Conservation (phyloP, 2,329 filamentous ascomycete genomes). For the Alternaria ethzedia region DNA sequence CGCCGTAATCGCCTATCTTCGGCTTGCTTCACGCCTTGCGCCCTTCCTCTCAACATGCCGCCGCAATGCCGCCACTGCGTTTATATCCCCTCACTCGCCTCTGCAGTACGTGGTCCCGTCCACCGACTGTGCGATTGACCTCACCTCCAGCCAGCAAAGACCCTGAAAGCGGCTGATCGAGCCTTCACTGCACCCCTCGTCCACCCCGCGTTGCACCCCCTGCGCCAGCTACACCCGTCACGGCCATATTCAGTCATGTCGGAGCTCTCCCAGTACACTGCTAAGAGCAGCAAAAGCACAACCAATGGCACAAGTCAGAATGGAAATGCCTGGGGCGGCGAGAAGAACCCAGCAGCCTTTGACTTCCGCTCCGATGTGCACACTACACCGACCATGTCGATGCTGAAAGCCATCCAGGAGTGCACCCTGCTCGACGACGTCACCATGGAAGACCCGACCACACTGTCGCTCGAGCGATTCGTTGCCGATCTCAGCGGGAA, state of each 20-base stretch:
- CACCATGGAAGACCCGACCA: constrained; percentile 79
- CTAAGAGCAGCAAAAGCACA: constrained; percentile 31
- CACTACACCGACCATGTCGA: constrained; percentile 60
- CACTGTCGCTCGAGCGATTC: constrained; percentile 75
- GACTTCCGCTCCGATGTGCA: constrained; percentile 59
- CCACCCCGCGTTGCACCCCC: constrained; percentile 14
- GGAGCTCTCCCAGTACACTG: constrained; percentile 38
- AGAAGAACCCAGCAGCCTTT: constrained; percentile 61
- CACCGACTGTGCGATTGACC: constrained; percentile 34
- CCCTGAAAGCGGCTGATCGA: constrained; percentile 9
- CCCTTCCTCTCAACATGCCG: constrained; percentile 1
- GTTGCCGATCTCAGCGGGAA: constrained; percentile 77
- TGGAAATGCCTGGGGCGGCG: constrained; percentile 45
- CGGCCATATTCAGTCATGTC: constrained; percentile 34
- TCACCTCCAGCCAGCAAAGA: constrained; percentile 32
- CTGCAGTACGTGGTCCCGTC: constrained; percentile 39
- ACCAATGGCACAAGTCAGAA: constrained; percentile 21
- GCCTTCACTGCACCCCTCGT: background rate
- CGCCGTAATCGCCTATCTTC: constrained; percentile 11
- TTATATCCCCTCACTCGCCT: constrained; percentile 24
- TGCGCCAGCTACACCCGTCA: constrained; percentile 23
- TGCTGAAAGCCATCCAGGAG: constrained; percentile 79
- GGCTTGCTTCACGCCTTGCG: constrained; percentile 18
- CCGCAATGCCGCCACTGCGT: constrained; percentile 34
- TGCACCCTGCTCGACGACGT: constrained; percentile 85